phyloP scores from a whole-genome alignment of 148 eudicot genomes.

The Hydrangea macrophylla region DNA sequence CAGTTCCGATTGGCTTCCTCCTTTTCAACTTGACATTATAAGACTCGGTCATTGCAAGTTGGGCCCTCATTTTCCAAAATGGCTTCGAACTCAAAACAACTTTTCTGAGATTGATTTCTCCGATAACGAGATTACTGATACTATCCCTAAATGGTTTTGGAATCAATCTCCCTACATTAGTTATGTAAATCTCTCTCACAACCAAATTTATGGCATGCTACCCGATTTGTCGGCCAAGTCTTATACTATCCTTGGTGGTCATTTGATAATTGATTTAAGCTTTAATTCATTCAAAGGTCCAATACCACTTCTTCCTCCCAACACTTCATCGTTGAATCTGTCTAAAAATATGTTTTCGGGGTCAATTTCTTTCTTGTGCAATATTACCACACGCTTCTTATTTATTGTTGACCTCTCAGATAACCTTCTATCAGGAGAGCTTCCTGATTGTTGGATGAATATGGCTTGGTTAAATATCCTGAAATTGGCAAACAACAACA shows the following conservation, averaged over 20 bases:
- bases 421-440: slow-evolving; percentile 3
- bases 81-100: not conserved
- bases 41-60: not conserved
- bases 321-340: not conserved
- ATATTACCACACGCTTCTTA: not conserved
- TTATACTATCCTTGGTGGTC: no score
- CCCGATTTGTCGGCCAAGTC: no score
- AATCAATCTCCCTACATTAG: not conserved
- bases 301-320: no score
- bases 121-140: slow-evolving; percentile 2
- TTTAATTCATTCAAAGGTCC: no score
- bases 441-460: slow-evolving; percentile 12
- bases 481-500: slow-evolving; percentile 2
- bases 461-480: not conserved
- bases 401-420: slow-evolving; percentile 1
- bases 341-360: slow-evolving; percentile 9
- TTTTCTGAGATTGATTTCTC: not conserved
- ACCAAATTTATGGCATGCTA: no score
- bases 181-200: no score
- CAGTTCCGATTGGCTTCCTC: slow-evolving; percentile 8
- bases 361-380: not conserved
- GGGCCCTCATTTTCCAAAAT: slow-evolving; percentile 2
- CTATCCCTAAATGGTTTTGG: slow-evolving; percentile 15
- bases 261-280: no score
- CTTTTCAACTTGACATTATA: slow-evolving; percentile 6